Conservation (phyloP, 768 basidiomycete species). For the Boletus pseudopeckii region DNA sequence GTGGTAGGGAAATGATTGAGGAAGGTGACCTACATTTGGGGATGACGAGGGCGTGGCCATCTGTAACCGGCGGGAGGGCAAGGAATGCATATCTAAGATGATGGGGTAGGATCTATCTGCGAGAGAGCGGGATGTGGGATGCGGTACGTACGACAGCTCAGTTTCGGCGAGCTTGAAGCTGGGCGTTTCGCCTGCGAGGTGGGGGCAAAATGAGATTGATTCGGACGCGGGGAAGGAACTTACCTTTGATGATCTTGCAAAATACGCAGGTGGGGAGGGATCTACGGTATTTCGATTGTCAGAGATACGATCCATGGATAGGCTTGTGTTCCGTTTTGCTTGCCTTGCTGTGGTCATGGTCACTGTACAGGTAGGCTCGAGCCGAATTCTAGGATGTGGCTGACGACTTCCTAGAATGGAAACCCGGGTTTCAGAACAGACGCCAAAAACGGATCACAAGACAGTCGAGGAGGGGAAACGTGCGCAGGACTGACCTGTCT, state of each 20-base stretch:
- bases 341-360: slow-evolving; percentile 12
- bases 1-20: not conserved
- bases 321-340: not conserved
- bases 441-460: no score
- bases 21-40: slow-evolving; percentile 69
- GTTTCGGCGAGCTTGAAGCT: slow-evolving; percentile 81
- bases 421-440: not conserved
- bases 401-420: not conserved
- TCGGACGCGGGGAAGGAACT: not conserved
- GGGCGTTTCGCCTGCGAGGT: slow-evolving; percentile 74
- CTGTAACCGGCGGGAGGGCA: slow-evolving; percentile 83
- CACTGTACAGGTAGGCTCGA: not conserved
- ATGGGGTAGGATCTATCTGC: not conserved
- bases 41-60: slow-evolving; percentile 85
- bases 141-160: slow-evolving; percentile 55
- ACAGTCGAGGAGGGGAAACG: no score
- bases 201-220: not conserved
- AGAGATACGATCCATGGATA: not conserved
- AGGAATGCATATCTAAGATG: slow-evolving; percentile 72
- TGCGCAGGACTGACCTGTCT: no score
- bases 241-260: slow-evolving; percentile 91
- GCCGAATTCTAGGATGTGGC: not conserved
- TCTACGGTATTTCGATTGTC: slow-evolving; percentile 29
- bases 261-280: slow-evolving; percentile 70
- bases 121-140: not conserved